Evolutionary conservation across 192 early-diverging fungal genomes (phyloP).

Genomic region (Gonapodya prolifera): DNA sequence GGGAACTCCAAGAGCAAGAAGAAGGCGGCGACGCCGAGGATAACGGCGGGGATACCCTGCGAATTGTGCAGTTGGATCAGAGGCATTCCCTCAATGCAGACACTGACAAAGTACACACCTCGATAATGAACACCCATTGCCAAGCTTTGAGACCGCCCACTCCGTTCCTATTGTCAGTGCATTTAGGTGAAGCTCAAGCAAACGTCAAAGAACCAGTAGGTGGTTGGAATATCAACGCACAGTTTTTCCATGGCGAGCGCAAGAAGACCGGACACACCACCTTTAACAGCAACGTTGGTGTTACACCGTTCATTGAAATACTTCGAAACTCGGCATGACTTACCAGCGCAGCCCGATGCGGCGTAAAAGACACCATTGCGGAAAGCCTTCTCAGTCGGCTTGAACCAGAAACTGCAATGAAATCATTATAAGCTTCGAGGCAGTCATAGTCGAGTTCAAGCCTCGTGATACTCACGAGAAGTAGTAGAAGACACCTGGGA

Average conservation of each 20-base stretch:
- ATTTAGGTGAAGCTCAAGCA: neutral
- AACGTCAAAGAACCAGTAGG: constrained; percentile 30
- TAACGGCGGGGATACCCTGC: constrained; percentile 3
- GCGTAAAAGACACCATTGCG: constrained; percentile 9
- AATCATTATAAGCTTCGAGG: too few relatives aligned
- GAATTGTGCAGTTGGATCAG: neutral
- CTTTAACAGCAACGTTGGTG: neutral
- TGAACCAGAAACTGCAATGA: constrained; percentile 7
- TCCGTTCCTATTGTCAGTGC: neutral
- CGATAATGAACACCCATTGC: constrained; percentile 14
- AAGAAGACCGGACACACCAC: neutral
- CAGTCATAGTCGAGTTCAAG: neutral
- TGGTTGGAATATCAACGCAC: too few relatives aligned
- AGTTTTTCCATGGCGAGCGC: neutral
- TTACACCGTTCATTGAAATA: neutral
- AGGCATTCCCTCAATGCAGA: neutral
- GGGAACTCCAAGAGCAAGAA: neutral
- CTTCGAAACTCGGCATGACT: neutral
- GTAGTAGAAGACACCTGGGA: constrained; percentile 44
- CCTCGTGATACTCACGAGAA: constrained; percentile 7
- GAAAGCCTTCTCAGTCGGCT: constrained; percentile 10
- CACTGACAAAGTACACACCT: neutral
- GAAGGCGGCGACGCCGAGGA: neutral
- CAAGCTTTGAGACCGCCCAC: neutral
- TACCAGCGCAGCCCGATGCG: neutral